Conservation (phyloP, 2,329 filamentous ascomycete species). For the Ceratocystis cacaofunesta region DNA sequence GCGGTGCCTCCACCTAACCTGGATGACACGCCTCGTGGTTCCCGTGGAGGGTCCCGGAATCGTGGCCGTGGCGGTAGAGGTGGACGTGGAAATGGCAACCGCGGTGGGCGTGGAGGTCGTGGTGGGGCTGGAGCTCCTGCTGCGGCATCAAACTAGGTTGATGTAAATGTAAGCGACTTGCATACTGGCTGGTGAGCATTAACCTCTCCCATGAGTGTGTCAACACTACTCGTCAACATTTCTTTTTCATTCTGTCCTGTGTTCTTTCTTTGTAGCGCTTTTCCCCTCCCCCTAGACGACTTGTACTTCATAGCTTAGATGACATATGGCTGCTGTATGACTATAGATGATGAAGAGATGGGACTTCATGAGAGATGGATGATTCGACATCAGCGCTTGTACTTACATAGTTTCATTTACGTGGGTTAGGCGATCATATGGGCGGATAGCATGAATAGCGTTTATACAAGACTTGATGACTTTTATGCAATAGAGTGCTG, state of each 20-base stretch:
- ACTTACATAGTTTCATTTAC: not conserved
- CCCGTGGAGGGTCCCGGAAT: conserved; percentile 22
- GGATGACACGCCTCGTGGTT: conserved; percentile 33
- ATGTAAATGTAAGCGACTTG: conserved; percentile 9
- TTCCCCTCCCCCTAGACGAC: not conserved
- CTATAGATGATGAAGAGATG: not conserved
- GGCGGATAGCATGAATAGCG: not conserved
- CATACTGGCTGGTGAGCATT: not conserved
- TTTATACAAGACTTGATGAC: not conserved
- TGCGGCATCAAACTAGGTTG: conserved; percentile 18
- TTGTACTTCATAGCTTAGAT: not conserved
- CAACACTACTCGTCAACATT: not conserved
- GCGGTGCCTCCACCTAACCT: conserved; percentile 43
- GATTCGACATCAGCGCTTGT: not conserved
- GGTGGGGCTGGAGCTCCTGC: conserved; percentile 19
- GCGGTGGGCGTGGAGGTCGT: conserved; percentile 24
- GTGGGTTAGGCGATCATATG: not conserved
- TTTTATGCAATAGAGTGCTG: not conserved
- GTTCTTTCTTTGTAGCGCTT: not conserved
- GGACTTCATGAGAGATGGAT: not conserved
- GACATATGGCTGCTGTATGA: not conserved
- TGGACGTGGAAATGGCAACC: conserved; percentile 26
- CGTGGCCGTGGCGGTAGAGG: conserved; percentile 24
- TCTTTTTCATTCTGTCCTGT: not conserved
- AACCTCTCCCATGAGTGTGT: not conserved